Conservation (phyloP, 768 basidiomycete species). For the Mycena filopes region DNA sequence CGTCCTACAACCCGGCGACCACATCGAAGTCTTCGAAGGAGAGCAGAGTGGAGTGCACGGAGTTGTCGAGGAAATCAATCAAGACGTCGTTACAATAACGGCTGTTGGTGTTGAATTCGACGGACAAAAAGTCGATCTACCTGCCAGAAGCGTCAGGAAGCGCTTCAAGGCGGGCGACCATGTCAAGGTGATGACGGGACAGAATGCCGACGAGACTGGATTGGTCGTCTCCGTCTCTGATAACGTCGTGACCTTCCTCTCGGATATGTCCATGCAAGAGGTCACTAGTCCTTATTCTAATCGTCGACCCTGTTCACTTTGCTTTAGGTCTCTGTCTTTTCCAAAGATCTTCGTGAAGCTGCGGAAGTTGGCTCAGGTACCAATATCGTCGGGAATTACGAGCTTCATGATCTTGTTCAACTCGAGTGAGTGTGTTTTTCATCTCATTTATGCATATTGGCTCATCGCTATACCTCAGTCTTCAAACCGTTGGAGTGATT, state of each 20-base stretch:
- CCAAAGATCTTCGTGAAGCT: slow-evolving; percentile 96
- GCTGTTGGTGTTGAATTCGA: slow-evolving; percentile 86
- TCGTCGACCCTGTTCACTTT: slow-evolving; percentile 16
- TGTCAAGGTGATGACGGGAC: slow-evolving; percentile 97
- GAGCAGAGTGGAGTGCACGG: slow-evolving; percentile 95
- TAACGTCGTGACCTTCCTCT: slow-evolving; percentile 93
- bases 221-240: slow-evolving; percentile 92
- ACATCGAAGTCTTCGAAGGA: slow-evolving; percentile 97
- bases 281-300: slow-evolving; percentile 50
- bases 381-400: slow-evolving; percentile 92
- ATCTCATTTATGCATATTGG: slow-evolving; percentile 11
- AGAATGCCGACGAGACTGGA: slow-evolving; percentile 95
- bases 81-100: slow-evolving; percentile 87
- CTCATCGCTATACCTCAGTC: slow-evolving; percentile 54
- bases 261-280: slow-evolving; percentile 98
- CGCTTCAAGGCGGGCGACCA: slow-evolving; percentile 97
- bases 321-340: slow-evolving; percentile 91
- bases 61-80: slow-evolving; percentile 87
- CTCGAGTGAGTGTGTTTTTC: slow-evolving; percentile 91
- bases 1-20: slow-evolving; percentile 97
- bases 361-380: slow-evolving; percentile 96
- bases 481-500: slow-evolving; percentile 95
- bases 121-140: slow-evolving; percentile 86
- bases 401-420: slow-evolving; percentile 96
- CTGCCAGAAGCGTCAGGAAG: slow-evolving; percentile 91